Percentiles rank a stretch among this genome's conserved stretches.
phyloP scores from a whole-genome alignment of 2,329 filamentous ascomycete species.

The Clarireedia paspali region DNA sequence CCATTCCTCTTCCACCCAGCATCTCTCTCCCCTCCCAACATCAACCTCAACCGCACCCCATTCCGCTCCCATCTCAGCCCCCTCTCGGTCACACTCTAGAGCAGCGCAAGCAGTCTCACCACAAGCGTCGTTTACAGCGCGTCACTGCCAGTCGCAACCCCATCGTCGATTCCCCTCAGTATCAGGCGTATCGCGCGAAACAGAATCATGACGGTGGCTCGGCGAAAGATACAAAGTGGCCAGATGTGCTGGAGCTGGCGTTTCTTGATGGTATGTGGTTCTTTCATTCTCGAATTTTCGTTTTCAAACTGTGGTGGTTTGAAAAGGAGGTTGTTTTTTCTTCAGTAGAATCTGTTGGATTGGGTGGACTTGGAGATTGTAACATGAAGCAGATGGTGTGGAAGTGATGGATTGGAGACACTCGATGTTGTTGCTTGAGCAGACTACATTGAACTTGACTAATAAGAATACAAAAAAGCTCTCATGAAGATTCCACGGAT shows the following conservation, averaged over 20 bases:
- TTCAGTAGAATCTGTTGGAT: too few relatives aligned
- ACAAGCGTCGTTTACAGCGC: constrained; percentile 23
- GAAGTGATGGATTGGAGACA: too few relatives aligned
- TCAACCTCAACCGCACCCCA: too few relatives aligned
- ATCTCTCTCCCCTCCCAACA: too few relatives aligned
- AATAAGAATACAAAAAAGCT: constrained; percentile 38
- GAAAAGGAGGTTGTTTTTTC: background rate
- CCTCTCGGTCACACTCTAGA: constrained; percentile 19
- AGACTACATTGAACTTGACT: too few relatives aligned
- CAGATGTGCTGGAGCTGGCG: constrained; percentile 54
- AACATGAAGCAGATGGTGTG: too few relatives aligned
- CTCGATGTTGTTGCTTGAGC: too few relatives aligned
- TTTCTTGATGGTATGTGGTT: constrained; percentile 55
- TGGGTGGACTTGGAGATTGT: too few relatives aligned
- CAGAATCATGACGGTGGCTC: constrained; percentile 54
- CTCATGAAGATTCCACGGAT: constrained; percentile 58
- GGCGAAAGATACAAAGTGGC: constrained; percentile 54
- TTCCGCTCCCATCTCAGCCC: constrained; percentile 19
- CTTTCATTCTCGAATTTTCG: background rate
- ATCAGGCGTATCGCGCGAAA: constrained; percentile 57
- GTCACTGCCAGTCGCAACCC: constrained; percentile 40
- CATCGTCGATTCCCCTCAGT: constrained; percentile 54
- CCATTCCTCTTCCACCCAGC: constrained; percentile 14
- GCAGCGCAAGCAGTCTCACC: constrained; percentile 28
- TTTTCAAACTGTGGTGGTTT: constrained; percentile 15